Evolutionary conservation across 352 stramenopile species (phyloP).

Genomic region (Phytopythium mirpurense): DNA sequence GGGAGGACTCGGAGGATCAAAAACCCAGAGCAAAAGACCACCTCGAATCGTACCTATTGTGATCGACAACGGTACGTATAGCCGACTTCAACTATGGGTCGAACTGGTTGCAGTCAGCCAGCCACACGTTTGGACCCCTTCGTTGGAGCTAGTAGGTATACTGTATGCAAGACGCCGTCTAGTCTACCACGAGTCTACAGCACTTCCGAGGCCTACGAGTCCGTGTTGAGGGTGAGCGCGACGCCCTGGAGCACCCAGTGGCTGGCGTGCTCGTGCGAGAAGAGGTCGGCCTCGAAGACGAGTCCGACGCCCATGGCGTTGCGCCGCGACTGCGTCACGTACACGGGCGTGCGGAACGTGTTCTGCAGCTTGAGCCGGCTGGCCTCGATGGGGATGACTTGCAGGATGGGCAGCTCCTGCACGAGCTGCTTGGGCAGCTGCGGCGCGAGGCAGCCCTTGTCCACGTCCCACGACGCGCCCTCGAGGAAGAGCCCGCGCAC

Average conservation of each 20-base stretch:
- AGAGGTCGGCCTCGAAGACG: constrained; percentile 93
- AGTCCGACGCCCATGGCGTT: constrained; percentile 96
- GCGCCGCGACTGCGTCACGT: constrained; percentile 91
- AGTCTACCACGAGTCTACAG: no score
- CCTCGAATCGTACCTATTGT: not conserved
- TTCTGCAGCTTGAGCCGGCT: constrained; percentile 94
- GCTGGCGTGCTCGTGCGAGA: constrained; percentile 87
- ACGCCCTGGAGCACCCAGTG: constrained; percentile 96
- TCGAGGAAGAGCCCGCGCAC: constrained; percentile 91
- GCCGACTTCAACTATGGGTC: not conserved
- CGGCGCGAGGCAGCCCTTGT: constrained; percentile 59
- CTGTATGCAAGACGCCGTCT: no score
- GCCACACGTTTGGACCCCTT: no score
- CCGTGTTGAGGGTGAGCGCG: constrained; percentile 89
- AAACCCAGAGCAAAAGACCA: not conserved
- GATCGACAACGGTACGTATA: not conserved
- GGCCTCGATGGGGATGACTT: constrained; percentile 94
- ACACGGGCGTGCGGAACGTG: constrained; percentile 94
- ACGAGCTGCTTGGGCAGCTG: constrained; percentile 95
- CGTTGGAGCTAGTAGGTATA: no score
- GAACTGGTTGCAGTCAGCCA: not conserved
- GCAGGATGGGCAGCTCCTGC: constrained; percentile 91
- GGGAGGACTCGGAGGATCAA: not conserved
- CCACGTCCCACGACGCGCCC: constrained; percentile 90
- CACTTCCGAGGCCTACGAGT: constrained; percentile 80